phyloP scores from a whole-genome alignment of 108 stramenopile genomes.

The Pseudonitzschia delicatissima region DNA sequence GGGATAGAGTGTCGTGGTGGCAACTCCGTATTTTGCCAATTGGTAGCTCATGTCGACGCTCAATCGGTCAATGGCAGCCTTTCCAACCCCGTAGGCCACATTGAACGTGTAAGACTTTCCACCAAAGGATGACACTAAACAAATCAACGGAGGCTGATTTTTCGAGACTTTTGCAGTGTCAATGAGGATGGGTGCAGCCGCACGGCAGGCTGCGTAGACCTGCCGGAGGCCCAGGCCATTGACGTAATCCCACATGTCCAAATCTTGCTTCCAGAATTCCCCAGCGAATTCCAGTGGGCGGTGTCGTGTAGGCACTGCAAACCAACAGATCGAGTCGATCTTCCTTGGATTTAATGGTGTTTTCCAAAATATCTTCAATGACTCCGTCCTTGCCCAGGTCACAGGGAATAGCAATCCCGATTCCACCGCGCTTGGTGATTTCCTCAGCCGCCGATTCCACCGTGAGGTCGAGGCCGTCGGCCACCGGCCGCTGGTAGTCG shows the following conservation, averaged over 20 bases:
- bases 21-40: constrained; percentile 58
- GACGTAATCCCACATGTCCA: constrained; percentile 74
- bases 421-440: constrained; percentile 40
- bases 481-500: constrained; percentile 27
- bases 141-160: constrained; percentile 54
- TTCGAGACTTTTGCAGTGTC: constrained; percentile 39
- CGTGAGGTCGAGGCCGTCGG: constrained; percentile 32
- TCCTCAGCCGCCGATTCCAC: constrained; percentile 57
- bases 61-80: constrained; percentile 83
- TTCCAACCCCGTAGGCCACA: constrained; percentile 90
- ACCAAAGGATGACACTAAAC: constrained; percentile 68
- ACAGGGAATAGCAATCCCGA: constrained; percentile 49
- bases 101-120: constrained; percentile 85
- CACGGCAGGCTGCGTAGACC: constrained; percentile 56
- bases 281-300: constrained; percentile 25
- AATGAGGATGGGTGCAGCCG: constrained; percentile 65
- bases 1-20: constrained; percentile 75
- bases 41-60: constrained; percentile 77
- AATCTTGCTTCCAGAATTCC: constrained; percentile 73
- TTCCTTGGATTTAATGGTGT: constrained; percentile 25
- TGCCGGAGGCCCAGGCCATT: constrained; percentile 64
- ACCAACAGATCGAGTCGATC: constrained; percentile 69
- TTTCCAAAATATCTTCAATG: constrained; percentile 34
- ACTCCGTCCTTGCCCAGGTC: constrained; percentile 51
- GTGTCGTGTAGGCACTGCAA: constrained; percentile 58